These are phyloP conservation scores for Phialophora verrucosa DNA, from an alignment of 2,329 filamentous ascomycete species.

Conservation along the genomic window DNA sequence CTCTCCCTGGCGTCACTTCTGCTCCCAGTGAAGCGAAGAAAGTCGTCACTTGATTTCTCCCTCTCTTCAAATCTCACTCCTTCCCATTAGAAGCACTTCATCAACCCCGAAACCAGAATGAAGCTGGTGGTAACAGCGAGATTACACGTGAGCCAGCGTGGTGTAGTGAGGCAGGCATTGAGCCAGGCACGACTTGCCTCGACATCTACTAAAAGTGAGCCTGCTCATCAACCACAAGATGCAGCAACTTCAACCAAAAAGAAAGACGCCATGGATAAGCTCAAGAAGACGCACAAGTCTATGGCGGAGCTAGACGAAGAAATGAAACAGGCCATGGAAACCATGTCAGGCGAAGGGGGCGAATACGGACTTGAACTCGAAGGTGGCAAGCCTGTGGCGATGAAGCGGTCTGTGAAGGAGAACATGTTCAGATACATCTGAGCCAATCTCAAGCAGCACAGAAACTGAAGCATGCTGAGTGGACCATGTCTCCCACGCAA, in stretches of 20 bases:
- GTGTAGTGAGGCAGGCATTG: background rate
- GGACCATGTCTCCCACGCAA: background rate
- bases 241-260: conserved; percentile 12
- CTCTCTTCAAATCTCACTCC: background rate
- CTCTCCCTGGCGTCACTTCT: background rate
- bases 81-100: background rate
- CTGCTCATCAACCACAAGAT: conserved; percentile 6
- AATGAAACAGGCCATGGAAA: conserved; percentile 68
- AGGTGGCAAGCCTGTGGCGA: conserved; percentile 71
- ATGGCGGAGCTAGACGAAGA: conserved; percentile 63
- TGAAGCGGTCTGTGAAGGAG: conserved; percentile 75
- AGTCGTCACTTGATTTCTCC: background rate
- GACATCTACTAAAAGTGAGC: conserved; percentile 10
- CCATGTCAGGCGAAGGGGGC: conserved; percentile 71
- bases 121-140: background rate
- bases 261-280: conserved; percentile 50
- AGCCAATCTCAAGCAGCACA: conserved; percentile 3
- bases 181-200: conserved; percentile 6
- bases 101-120: background rate
- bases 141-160: background rate
- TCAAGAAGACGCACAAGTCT: conserved; percentile 25
- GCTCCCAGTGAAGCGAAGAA: background rate
- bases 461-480: background rate
- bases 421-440: conserved; percentile 69
- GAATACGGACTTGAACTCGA: conserved; percentile 75